phyloP scores from a whole-genome alignment of 371 early-diverging fungal species.

The Actinomucor elegans region DNA sequence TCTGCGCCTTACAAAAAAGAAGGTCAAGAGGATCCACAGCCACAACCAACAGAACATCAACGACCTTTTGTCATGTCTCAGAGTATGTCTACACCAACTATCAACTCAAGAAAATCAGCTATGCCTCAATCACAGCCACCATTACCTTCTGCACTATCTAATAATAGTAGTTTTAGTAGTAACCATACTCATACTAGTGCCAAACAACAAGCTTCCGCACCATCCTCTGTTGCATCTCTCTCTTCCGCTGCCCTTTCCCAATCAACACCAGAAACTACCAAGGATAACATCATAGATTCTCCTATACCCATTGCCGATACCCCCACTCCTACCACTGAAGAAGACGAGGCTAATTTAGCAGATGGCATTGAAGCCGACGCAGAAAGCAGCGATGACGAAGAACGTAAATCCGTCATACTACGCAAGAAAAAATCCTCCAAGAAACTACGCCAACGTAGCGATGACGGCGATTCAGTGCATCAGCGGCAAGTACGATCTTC shows the following conservation, averaged over 20 bases:
- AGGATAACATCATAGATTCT: background rate
- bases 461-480: background rate
- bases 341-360: background rate
- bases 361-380: constrained; percentile 9
- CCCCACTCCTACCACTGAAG: background rate
- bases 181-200: background rate
- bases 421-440: constrained; percentile 9
- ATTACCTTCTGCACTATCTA: background rate
- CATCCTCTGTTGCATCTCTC: constrained; percentile 8
- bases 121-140: background rate
- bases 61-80: background rate
- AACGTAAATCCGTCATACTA: background rate
- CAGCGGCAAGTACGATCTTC: constrained; percentile 21
- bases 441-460: constrained; percentile 4
- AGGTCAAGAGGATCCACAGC: background rate
- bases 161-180: constrained; percentile 2
- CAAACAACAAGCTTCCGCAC: background rate
- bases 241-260: constrained; percentile 1
- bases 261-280: background rate
- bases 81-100: background rate
- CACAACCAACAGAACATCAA: background rate
- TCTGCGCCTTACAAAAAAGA: constrained; percentile 1
- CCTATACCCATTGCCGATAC: background rate
- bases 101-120: background rate
- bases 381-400: constrained; percentile 17